Conservation (phyloP, 2,329 filamentous ascomycete species). For the Ophiosphaerella korrae region DNA sequence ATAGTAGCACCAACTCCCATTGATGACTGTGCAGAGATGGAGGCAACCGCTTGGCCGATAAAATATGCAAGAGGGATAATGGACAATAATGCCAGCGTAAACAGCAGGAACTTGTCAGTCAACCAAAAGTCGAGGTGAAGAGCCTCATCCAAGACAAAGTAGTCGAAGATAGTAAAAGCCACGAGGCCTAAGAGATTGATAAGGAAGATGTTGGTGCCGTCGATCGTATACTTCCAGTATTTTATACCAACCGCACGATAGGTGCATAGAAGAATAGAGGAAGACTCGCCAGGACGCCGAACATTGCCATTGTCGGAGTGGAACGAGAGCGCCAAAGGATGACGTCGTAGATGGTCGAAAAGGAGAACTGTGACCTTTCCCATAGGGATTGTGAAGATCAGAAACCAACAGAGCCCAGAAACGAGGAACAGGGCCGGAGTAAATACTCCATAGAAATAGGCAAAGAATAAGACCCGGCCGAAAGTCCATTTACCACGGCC, state of each 20-base stretch:
- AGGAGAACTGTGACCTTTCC: conserved; percentile 90
- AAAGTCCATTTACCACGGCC: conserved; percentile 95
- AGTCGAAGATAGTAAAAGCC: conserved; percentile 93
- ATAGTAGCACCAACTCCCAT: conserved; percentile 97
- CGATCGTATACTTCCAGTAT: conserved; percentile 99
- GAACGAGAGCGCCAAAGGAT: conserved; percentile 91
- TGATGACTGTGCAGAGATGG: conserved; percentile 96
- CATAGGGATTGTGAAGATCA: conserved; percentile 99
- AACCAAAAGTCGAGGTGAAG: conserved; percentile 73
- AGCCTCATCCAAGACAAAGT: conserved; percentile 73
- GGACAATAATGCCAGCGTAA: conserved; percentile 80
- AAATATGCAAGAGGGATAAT: conserved; percentile 98
- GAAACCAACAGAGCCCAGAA: conserved; percentile 88
- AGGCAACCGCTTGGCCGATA: conserved; percentile 96
- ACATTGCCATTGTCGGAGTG: conserved; percentile 82
- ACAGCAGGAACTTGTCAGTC: conserved; percentile 84
- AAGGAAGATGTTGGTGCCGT: conserved; percentile 98
- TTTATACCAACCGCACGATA: conserved; percentile 92
- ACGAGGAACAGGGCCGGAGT: conserved; percentile 85
- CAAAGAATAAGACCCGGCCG: conserved; percentile 92
- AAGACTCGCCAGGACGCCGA: conserved; percentile 71
- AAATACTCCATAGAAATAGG: conserved; percentile 93
- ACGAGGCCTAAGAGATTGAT: conserved; percentile 96
- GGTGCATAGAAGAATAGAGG: conserved; percentile 91
- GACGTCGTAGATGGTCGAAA: conserved; percentile 87